Percentiles rank a stretch among this genome's conserved stretches.
Conservation (phyloP, 2,329 filamentous ascomycete genomes). For the Ophidiomyces ophidiicola region DNA sequence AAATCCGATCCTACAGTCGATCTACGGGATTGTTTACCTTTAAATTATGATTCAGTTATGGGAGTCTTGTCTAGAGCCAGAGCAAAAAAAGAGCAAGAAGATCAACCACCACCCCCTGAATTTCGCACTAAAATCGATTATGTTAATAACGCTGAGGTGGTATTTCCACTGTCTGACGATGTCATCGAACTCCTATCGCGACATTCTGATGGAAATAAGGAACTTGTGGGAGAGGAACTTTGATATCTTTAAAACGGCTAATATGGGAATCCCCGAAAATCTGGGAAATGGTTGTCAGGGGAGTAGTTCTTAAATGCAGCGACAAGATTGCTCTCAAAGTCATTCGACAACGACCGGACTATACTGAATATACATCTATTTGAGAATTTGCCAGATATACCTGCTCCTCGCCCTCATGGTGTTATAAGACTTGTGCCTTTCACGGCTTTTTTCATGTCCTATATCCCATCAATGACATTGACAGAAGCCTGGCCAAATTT, state of each 20-base stretch:
- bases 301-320: conserved; percentile 19
- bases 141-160: conserved; percentile 16
- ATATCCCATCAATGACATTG: conserved; percentile 18
- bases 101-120: conserved; percentile 11
- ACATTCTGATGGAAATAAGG: conserved; percentile 3
- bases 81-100: conserved; percentile 1
- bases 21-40: conserved; percentile 2
- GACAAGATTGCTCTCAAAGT: conserved; percentile 18
- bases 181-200: conserved; percentile 13
- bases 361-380: conserved; percentile 21
- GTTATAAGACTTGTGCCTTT: conserved; percentile 17
- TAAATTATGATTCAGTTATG: background rate
- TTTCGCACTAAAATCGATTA: conserved; percentile 17
- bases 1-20: background rate
- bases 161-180: conserved; percentile 19
- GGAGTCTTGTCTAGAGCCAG: background rate
- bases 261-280: conserved; percentile 19
- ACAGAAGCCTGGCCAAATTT: conserved; percentile 18
- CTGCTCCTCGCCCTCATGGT: conserved; percentile 22
- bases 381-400: conserved; percentile 18
- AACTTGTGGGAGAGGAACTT: conserved; percentile 11
- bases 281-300: conserved; percentile 19
- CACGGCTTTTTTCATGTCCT: conserved; percentile 22
- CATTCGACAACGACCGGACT: conserved; percentile 12
- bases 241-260: conserved; percentile 15